Conservation (phyloP, 1,139 yeast genomes). For the Saccharomyces hybrid region DNA sequence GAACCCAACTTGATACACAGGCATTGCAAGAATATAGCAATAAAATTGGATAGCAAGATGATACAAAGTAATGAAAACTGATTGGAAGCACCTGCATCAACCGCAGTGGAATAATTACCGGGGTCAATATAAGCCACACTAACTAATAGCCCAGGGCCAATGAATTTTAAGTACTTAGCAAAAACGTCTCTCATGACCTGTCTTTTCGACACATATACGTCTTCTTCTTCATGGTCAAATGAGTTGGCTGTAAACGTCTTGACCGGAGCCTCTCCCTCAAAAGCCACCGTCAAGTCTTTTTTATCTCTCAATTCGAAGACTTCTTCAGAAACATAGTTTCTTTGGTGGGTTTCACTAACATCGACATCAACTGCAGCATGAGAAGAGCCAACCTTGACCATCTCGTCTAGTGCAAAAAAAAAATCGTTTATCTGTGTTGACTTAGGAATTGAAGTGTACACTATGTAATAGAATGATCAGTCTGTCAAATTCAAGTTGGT, state of each 20-base stretch:
- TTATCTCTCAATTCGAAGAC: neutral
- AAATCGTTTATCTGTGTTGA: neutral
- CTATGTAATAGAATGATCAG: no score
- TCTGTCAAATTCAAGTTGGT: neutral
- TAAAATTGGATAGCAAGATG: constrained; percentile 56
- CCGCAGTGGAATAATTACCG: constrained; percentile 76
- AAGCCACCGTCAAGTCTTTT: neutral
- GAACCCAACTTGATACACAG: constrained; percentile 70
- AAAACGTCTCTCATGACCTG: constrained; percentile 12
- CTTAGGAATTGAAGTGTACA: no score
- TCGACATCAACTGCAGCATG: neutral
- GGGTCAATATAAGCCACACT: constrained; percentile 81
- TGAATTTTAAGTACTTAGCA: constrained; percentile 48
- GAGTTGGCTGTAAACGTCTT: neutral
- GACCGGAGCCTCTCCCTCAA: neutral
- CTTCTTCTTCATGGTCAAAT: neutral
- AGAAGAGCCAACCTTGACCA: neutral
- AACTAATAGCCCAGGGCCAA: constrained; percentile 76
- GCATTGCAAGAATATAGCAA: constrained; percentile 68
- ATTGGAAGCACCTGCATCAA: constrained; percentile 68
- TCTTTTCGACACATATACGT: neutral
- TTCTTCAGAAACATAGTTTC: neutral
- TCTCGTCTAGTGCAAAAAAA: neutral
- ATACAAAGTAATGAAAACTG: constrained; percentile 57
- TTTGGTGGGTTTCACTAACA: neutral